Evolutionary conservation across 768 basidiomycete species (phyloP).

Genomic region (Leccinum subgranulosum): DNA sequence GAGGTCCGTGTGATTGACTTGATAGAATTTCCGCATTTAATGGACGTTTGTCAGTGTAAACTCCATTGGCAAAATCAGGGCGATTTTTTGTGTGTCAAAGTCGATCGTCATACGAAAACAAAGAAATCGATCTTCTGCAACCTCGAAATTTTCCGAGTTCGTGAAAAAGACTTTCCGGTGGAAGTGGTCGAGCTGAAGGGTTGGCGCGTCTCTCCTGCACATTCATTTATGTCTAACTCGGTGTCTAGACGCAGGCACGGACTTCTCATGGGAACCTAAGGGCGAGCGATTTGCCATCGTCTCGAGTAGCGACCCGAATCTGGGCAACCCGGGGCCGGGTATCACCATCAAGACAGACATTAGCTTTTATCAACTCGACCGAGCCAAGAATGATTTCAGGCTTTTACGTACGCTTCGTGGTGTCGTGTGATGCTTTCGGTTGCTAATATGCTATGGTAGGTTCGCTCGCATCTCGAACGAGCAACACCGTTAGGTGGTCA

Average conservation of each 20-base stretch:
- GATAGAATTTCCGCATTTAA: conserved; percentile 1
- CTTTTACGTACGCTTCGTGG: conserved; percentile 61
- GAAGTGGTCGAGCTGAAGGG: conserved; percentile 98
- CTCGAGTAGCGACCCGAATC: conserved; percentile 89
- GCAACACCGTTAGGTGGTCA: conserved; percentile 95
- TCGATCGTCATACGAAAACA: conserved; percentile 97
- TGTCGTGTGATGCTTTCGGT: neutral
- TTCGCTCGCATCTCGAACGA: conserved; percentile 75
- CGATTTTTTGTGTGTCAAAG: conserved; percentile 97
- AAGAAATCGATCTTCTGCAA: conserved; percentile 99
- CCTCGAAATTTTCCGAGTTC: conserved; percentile 93
- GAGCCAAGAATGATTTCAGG: conserved; percentile 90
- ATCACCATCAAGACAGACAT: conserved; percentile 96
- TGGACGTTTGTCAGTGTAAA: conserved; percentile 66
- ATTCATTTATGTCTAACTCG: conserved; percentile 8
- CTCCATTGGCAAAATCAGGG: conserved; percentile 98
- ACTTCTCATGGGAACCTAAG: conserved; percentile 99
- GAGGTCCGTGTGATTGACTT: conserved; percentile 58
- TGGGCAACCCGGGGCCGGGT: conserved; percentile 85
- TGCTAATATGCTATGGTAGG: conserved; percentile 41
- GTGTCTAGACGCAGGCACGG: conserved; percentile 78
- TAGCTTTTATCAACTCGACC: conserved; percentile 93
- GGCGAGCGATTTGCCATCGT: conserved; percentile 96
- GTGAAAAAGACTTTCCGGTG: conserved; percentile 97
- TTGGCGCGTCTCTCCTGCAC: conserved; percentile 26